Conservation (phyloP, 805 yeast genomes). For the Metschnikowia picachoensis region DNA sequence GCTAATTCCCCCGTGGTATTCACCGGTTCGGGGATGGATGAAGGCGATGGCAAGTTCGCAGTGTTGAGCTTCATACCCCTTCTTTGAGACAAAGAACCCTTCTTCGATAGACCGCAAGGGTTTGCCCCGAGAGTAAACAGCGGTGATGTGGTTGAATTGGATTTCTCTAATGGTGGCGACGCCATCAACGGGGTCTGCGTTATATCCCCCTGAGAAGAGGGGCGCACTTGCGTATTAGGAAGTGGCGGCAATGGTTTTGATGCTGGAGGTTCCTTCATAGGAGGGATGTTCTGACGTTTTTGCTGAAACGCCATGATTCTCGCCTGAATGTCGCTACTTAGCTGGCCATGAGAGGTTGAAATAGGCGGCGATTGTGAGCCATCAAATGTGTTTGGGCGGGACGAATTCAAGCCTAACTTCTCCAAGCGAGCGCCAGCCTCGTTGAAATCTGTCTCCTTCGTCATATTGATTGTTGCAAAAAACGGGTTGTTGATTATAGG, state of each 20-base stretch:
- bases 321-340: conserved; percentile 81
- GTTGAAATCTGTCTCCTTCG: conserved; percentile 11
- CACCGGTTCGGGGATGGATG: conserved; percentile 10
- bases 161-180: conserved; percentile 10
- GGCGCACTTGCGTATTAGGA: conserved; percentile 9
- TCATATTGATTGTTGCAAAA: neutral
- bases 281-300: conserved; percentile 42
- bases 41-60: conserved; percentile 19
- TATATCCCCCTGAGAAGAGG: conserved; percentile 12
- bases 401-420: conserved; percentile 11
- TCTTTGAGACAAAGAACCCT: conserved; percentile 49
- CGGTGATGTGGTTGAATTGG: neutral
- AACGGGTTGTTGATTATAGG: too few species aligned
- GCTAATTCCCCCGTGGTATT: conserved; percentile 34
- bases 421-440: conserved; percentile 16
- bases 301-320: conserved; percentile 84
- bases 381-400: conserved; percentile 14
- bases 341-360: conserved; percentile 18
- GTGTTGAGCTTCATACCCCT: conserved; percentile 52
- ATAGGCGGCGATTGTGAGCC: conserved; percentile 19
- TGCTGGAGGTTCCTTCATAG: conserved; percentile 8
- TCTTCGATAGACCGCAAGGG: conserved; percentile 23
- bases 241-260: conserved; percentile 17
- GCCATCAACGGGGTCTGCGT: conserved; percentile 7
- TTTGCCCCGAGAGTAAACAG: neutral